Evolutionary conservation across 106 monocot genomes (phyloP).

Genomic region (Dioscorea dumetorum): DNA sequence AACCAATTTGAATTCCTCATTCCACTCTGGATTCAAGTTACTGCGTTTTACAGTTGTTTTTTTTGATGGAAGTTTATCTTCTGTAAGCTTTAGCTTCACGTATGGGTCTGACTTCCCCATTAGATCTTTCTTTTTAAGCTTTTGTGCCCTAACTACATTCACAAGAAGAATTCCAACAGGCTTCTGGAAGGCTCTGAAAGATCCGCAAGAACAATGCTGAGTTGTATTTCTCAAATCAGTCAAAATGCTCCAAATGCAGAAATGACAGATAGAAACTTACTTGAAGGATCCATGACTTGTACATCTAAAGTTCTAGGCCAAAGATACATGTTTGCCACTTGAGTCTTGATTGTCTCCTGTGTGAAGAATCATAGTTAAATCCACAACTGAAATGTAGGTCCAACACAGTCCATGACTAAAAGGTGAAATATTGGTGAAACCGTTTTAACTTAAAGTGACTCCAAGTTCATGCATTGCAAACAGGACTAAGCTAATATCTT

Average conservation of each 20-base stretch:
- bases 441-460: background rate
- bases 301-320: conserved; percentile 85
- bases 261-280: conserved; percentile 16
- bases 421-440: too few species aligned
- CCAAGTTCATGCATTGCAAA: background rate
- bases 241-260: background rate
- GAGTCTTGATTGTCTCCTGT: conserved; percentile 84
- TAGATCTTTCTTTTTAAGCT: conserved; percentile 78
- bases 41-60: conserved; percentile 73
- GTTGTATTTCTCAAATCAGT: background rate
- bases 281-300: conserved; percentile 62
- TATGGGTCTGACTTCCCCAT: conserved; percentile 92
- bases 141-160: conserved; percentile 52
- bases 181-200: conserved; percentile 62
- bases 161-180: conserved; percentile 75
- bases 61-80: conserved; percentile 66
- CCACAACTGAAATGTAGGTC: background rate
- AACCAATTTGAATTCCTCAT: conserved; percentile 80
- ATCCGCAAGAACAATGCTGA: background rate
- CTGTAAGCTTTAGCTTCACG: conserved; percentile 67
- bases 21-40: conserved; percentile 93
- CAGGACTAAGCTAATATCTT: background rate
- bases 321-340: conserved; percentile 78
- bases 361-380: background rate
- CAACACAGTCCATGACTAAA: background rate